These are phyloP conservation scores for Kalmanozyma brasiliensis DNA, from an alignment of 1,284 basidiomycete genomes.

Conservation along the genomic window DNA sequence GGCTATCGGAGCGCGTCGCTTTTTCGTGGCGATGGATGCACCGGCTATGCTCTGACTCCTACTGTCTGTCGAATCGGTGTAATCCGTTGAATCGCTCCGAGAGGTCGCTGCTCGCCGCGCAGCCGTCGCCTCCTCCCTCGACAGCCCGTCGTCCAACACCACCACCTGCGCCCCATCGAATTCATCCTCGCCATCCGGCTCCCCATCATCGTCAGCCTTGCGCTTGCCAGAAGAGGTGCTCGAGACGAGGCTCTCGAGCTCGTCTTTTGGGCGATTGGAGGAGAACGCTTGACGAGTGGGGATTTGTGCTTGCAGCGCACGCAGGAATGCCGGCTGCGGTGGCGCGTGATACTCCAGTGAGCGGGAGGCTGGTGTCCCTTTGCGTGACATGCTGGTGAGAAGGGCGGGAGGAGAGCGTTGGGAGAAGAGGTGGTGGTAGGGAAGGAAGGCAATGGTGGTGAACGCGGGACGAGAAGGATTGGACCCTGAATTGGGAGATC, in stretches of 20 bases:
- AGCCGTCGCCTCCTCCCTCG: constrained; percentile 33
- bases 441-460: background rate
- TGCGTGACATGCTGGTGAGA: constrained; percentile 19
- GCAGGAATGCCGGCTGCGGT: constrained; percentile 28
- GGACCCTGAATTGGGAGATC: constrained; percentile 13
- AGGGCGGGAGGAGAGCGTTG: too few species aligned
- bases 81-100: constrained; percentile 1
- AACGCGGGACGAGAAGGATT: background rate
- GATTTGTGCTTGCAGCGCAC: constrained; percentile 39
- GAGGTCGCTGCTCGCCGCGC: too few species aligned
- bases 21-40: background rate
- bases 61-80: too few species aligned
- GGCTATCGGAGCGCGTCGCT: constrained; percentile 5
- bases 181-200: constrained; percentile 43
- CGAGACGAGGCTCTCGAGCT: constrained; percentile 29
- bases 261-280: background rate
- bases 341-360: constrained; percentile 36
- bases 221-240: constrained; percentile 9
- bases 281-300: constrained; percentile 6
- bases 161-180: constrained; percentile 55
- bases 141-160: constrained; percentile 54
- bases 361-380: constrained; percentile 18
- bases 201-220: constrained; percentile 1
- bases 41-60: constrained; percentile 13
- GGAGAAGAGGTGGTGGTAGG: background rate